phyloP scores from a whole-genome alignment of 2,329 filamentous ascomycete genomes.

The Colletotrichum sp. region DNA sequence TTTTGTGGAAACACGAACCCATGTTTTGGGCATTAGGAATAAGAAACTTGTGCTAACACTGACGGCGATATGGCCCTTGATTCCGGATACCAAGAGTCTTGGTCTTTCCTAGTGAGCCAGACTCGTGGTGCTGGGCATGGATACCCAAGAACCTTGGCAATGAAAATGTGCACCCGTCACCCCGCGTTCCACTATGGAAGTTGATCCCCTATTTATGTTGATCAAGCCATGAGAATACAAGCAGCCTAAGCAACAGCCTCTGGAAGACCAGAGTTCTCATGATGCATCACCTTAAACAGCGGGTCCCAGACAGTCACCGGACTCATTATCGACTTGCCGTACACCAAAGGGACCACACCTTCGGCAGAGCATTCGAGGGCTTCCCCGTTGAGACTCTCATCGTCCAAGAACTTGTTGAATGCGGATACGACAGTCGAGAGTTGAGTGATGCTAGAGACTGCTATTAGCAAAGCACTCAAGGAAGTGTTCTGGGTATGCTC shows the following conservation, averaged over 20 bases:
- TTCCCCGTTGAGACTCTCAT: conserved; percentile 43
- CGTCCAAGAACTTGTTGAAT: conserved; percentile 49
- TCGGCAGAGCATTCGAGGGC: conserved; percentile 48
- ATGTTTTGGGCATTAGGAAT: not conserved
- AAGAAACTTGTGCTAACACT: not conserved
- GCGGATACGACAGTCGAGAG: conserved; percentile 47
- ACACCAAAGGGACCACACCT: conserved; percentile 26
- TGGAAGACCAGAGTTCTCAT: conserved; percentile 43
- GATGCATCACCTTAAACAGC: conserved; percentile 47
- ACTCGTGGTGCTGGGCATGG: not conserved
- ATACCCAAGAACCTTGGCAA: not conserved
- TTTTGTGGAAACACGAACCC: not conserved
- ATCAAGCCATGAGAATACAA: not conserved
- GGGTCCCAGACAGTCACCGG: conserved; percentile 53
- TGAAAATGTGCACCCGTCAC: not conserved
- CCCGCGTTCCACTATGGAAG: not conserved
- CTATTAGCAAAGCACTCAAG: not conserved
- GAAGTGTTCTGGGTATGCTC: not conserved
- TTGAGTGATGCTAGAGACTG: conserved; percentile 38
- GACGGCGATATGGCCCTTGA: not conserved
- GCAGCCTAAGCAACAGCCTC: conserved; percentile 34
- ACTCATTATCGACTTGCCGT: conserved; percentile 45
- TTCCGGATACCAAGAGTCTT: not conserved
- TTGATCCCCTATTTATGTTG: not conserved
- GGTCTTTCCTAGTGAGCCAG: not conserved